Base-by-base conservation (phyloP, 345 rosid genomes). In the Geranium rotundifolium region DNA sequence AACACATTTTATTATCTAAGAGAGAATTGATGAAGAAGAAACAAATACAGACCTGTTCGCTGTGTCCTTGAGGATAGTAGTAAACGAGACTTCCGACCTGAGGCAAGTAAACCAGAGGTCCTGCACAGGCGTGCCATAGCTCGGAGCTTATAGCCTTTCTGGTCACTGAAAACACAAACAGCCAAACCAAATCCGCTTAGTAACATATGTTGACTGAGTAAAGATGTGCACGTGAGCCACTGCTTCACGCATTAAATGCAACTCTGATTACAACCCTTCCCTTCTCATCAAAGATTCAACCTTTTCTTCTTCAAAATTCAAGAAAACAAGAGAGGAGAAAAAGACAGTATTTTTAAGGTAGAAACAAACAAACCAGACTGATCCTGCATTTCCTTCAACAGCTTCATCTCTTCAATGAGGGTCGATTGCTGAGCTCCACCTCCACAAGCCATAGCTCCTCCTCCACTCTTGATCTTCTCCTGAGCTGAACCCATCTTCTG, bases 41-140 rank as follows among this genome's bases (percentile, higher is more conserved):
- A 70, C 54, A 74, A 69, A 71, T 60, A 58, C 78, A 69, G 68
- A 93, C 99, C 99, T 95, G 99, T 70, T 95, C 99, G 17, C 97
- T 90, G 59, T 90, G 99, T 58, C 99, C 99, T 76, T 95, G 99
- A 73, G 99, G 93, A 66, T 90, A 90, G 70, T 90, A 95, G 71
- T 86, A 85, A 65, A 85, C 96, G 31, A 95, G 89, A 73, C 91
- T 85, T 19, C 99, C 99, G 39, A 95, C 85, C 73, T 82, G 99
- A 75, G 99, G 99, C 68, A 95, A 76, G 64, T 76, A 82, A 69
- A 88, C 99, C 61, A 95, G 84, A 23, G 99, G 97, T 37, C 99
- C 97, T 13, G 99, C 99, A 69, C 97, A 90, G 37, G 96, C 96
- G 68, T 95, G 88, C 99, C 99, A 95, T 50, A 95, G 76, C 88